Conservation (phyloP, 805 yeast genomes). For the Sungouiella thailandica region DNA sequence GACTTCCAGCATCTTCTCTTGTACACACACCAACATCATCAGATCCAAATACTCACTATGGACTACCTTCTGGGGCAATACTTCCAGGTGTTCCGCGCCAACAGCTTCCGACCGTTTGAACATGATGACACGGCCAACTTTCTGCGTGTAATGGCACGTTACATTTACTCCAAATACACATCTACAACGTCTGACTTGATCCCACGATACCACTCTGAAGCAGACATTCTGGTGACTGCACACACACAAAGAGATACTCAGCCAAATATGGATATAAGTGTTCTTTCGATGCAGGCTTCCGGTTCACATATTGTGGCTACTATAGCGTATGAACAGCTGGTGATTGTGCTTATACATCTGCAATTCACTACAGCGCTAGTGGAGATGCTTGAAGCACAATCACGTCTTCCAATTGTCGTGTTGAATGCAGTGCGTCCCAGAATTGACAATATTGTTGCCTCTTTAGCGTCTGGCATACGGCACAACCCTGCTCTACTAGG, state of each 20-base stretch:
- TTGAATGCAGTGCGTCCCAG: conserved; percentile 1
- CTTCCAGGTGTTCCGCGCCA: conserved; percentile 6
- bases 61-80: conserved; percentile 7
- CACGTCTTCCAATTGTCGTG: conserved; percentile 6
- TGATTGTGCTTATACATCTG: conserved; percentile 4
- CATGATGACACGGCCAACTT: conserved; percentile 3
- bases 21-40: no score
- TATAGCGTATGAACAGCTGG: conserved; percentile 1
- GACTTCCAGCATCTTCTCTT: no score
- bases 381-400: conserved; percentile 10
- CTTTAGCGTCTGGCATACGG: neutral
- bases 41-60: no score
- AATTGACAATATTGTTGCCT: conserved; percentile 3
- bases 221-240: conserved; percentile 6
- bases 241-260: neutral
- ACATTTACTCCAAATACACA: conserved; percentile 8
- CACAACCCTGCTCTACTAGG: conserved; percentile 5
- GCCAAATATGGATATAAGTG: conserved; percentile 1
- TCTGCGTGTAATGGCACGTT: conserved; percentile 7
- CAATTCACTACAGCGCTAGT: conserved; percentile 6
- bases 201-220: conserved; percentile 5
- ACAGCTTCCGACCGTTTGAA: conserved; percentile 5
- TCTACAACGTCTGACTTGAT: conserved; percentile 7
- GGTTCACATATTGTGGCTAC: conserved; percentile 7
- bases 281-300: conserved; percentile 4